Conservation (phyloP, 2,329 filamentous ascomycete species). For the Cladophialophora bantiana region DNA sequence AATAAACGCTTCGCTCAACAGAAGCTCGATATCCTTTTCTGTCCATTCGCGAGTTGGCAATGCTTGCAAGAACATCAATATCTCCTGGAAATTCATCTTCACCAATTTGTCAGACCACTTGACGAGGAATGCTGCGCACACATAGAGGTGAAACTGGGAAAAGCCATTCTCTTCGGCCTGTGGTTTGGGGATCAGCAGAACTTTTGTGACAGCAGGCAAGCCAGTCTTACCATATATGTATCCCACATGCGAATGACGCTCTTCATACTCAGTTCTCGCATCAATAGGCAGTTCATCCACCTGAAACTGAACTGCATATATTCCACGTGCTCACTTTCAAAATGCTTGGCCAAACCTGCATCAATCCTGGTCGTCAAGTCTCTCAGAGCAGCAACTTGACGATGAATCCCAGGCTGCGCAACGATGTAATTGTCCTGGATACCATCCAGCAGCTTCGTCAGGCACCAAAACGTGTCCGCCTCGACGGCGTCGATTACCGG, state of each 20-base stretch:
- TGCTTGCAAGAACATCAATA: conserved; percentile 99
- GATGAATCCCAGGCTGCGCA: conserved; percentile 93
- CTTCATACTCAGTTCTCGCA: conserved; percentile 95
- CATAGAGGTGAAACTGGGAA: conserved; percentile 96
- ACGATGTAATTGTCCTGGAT: conserved; percentile 99
- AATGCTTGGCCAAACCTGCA: conserved; percentile 79
- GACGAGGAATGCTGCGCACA: conserved; percentile 95
- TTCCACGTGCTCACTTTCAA: conserved; percentile 90
- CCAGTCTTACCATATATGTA: conserved; percentile 83
- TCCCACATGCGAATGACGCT: conserved; percentile 99
- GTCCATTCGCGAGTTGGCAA: conserved; percentile 93
- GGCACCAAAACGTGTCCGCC: conserved; percentile 97
- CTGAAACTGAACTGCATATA: conserved; percentile 99
- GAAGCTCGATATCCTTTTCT: conserved; percentile 95
- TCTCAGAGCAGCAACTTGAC: conserved; percentile 85
- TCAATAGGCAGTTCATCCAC: conserved; percentile 99
- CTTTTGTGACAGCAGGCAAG: neutral
- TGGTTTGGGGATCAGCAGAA: conserved; percentile 11
- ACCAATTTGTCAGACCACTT: conserved; percentile 97
- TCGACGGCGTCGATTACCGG: conserved; percentile 95
- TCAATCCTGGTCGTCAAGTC: conserved; percentile 94
- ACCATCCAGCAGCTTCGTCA: conserved; percentile 96
- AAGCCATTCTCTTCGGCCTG: conserved; percentile 98
- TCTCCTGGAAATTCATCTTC: conserved; percentile 90
- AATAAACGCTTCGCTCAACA: conserved; percentile 95